Conservation (phyloP, 1,284 basidiomycete species). For the Leccinum ambiguum region DNA sequence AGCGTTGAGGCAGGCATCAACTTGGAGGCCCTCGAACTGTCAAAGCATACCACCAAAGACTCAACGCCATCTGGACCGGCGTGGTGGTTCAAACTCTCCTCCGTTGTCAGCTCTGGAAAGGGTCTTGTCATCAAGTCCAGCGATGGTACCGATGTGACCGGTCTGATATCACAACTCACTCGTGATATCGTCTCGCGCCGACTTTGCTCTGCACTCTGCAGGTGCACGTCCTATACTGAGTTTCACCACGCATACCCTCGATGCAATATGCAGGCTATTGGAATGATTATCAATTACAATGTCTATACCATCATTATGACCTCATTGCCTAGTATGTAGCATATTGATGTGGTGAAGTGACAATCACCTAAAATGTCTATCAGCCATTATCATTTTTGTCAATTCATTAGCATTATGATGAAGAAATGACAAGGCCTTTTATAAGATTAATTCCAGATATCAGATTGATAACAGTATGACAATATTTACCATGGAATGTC, state of each 20-base stretch:
- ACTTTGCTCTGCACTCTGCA: conserved; percentile 84
- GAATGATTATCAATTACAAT: too few species aligned
- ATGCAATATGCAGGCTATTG: conserved; percentile 25
- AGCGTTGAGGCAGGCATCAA: conserved; percentile 68
- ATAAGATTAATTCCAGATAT: too few species aligned
- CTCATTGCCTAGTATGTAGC: too few species aligned
- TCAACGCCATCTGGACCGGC: conserved; percentile 32
- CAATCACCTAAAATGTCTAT: too few species aligned
- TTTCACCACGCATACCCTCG: conserved; percentile 77
- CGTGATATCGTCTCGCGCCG: conserved; percentile 79
- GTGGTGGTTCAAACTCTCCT: conserved; percentile 49
- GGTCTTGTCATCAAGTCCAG: conserved; percentile 67
- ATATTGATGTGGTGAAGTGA: too few species aligned
- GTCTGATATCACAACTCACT: conserved; percentile 67
- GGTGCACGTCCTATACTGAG: conserved; percentile 82
- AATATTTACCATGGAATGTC: too few species aligned
- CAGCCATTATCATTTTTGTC: too few species aligned
- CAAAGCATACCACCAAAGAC: conserved; percentile 48
- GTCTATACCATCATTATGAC: too few species aligned
- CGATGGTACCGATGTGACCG: conserved; percentile 76
- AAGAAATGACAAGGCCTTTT: too few species aligned
- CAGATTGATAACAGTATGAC: too few species aligned
- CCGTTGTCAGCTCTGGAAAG: conserved; percentile 41
- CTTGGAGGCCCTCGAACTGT: conserved; percentile 61
- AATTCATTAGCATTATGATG: too few species aligned